Conservation (phyloP, 2,329 filamentous ascomycete genomes). For the Aspergillus caelatus region DNA sequence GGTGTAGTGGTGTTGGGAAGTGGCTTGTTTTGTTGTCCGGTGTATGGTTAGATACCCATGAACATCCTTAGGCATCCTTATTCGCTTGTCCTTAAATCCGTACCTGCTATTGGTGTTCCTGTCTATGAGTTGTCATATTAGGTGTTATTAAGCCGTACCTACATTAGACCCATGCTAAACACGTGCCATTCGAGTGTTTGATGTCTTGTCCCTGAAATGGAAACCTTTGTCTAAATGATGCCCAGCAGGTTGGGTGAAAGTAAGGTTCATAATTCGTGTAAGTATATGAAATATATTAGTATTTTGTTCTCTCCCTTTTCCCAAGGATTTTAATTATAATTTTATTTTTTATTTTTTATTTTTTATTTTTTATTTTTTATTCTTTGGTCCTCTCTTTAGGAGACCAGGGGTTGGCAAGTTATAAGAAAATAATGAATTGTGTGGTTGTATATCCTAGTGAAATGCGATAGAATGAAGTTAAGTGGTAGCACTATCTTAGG, state of each 20-base stretch:
- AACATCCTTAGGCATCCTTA: slow-evolving; percentile 13
- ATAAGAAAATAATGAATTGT: background rate
- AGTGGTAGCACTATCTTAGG: background rate
- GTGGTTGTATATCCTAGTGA: background rate
- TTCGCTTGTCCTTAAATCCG: slow-evolving; percentile 14
- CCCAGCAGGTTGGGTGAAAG: background rate
- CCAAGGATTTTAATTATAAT: no score
- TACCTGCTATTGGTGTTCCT: slow-evolving; percentile 13
- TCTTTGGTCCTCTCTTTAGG: background rate
- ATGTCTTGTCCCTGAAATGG: background rate
- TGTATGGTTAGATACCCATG: slow-evolving; percentile 35
- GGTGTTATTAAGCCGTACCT: background rate
- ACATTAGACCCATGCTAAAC: background rate
- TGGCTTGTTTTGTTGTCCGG: slow-evolving; percentile 18
- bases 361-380: no score
- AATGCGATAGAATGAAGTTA: background rate
- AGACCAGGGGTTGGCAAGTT: background rate
- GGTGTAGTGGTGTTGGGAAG: slow-evolving; percentile 3
- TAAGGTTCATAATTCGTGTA: background rate
- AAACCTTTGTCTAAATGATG: background rate
- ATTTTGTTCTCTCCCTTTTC: background rate
- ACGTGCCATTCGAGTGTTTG: background rate
- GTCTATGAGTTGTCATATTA: slow-evolving; percentile 5
- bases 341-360: background rate
- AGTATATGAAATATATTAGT: background rate